Conservation (phyloP, 208 protist species). For the Naegleria lovaniensis region DNA sequence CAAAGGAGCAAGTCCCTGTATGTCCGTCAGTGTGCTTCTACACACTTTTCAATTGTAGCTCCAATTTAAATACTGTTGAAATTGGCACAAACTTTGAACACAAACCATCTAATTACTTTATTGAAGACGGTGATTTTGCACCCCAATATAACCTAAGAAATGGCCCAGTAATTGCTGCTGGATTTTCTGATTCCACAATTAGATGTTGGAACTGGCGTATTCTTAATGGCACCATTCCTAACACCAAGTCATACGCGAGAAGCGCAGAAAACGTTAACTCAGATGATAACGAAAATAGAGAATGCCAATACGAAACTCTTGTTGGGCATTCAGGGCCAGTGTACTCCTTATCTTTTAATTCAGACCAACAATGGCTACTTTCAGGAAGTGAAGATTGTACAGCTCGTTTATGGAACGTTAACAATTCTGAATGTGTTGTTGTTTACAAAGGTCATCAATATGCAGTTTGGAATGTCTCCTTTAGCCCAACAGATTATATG, state of each 20-base stretch:
- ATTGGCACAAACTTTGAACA: background rate
- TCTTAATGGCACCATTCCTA: background rate
- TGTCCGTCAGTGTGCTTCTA: background rate
- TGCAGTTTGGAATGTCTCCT: constrained; percentile 66
- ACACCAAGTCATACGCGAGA: background rate
- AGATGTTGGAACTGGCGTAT: constrained; percentile 22
- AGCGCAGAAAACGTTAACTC: background rate
- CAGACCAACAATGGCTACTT: constrained; percentile 51
- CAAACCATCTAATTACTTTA: background rate
- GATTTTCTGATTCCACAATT: constrained; percentile 29
- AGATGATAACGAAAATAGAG: constrained; percentile 11
- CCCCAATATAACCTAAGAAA: background rate
- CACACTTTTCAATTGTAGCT: constrained; percentile 18
- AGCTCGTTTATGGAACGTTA: constrained; percentile 54
- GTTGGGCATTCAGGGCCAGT: constrained; percentile 53
- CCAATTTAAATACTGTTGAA: background rate
- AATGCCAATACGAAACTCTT: constrained; percentile 30
- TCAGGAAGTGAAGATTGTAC: constrained; percentile 44
- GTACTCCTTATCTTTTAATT: constrained; percentile 41
- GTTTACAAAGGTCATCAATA: constrained; percentile 65
- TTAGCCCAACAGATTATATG: constrained; percentile 60
- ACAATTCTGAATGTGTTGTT: constrained; percentile 55
- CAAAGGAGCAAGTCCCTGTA: background rate
- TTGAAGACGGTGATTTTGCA: background rate
- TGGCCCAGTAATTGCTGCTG: constrained; percentile 21